Evolutionary conservation across 306 rosid genomes (phyloP), one percentile per base, ranked within the genome.

Genomic region (Luffa acutangula): DNA sequence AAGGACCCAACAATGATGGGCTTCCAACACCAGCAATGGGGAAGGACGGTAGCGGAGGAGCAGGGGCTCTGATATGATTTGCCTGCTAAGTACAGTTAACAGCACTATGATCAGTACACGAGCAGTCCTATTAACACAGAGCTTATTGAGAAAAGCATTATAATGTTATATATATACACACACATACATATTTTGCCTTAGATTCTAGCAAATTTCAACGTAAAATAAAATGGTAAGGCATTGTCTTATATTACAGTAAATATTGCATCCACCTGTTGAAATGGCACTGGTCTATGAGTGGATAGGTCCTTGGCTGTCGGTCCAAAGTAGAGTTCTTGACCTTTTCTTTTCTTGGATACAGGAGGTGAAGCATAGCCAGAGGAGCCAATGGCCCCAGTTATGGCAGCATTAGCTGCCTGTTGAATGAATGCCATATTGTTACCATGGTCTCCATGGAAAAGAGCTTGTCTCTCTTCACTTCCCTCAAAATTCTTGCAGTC

Each of bases 401-500:
- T 93, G 88, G 99, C 97, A 84, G 99, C 99, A 88, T 96, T 96
- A 76, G 99, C 99, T 34, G 94, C 97, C 88, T 90, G 98, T 86
- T 93, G 99, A 87, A 90, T 82, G 84, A 84, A 84, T 46, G 88
- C 87, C 48, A 86, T 86, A 85, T 87, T 95, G 90, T 87, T 91
- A 81, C 85, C 90, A 84, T 89, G 97, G 76, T 96, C 98, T 76
- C 97, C 98, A 73, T 90, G 97, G 87, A 89, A 93, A 85, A 93
- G 83, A 80, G 99, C 97, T 87, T 91, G 99, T 69, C 99, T 91
- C 86, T 96, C 99, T 93, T 90, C 98, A 85, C 98, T 96, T 87
- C 99, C 99, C 87, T 96, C 99, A 85, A 90, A 96, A 83, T 96
- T 96, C 88, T 93, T 96, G 91, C 99, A 96, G 89, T 96, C 99